Conservation (phyloP, 345 rosid genomes). For the Chamaenerion angustifolium region DNA sequence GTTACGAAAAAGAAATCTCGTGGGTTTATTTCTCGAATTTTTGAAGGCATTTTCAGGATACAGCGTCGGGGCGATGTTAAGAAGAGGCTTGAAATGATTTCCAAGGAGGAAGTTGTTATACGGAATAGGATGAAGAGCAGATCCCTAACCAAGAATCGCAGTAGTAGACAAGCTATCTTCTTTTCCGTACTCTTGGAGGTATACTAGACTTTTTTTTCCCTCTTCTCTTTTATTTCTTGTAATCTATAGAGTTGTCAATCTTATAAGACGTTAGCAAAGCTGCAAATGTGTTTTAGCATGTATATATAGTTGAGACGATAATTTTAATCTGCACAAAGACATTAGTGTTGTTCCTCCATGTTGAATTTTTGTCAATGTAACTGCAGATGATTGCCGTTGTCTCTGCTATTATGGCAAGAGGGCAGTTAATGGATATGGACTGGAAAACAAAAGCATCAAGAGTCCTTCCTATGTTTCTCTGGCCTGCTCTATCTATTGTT, state of each 20-base stretch:
- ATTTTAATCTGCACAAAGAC: neutral
- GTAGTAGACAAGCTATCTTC: conserved; percentile 41
- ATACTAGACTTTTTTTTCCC: neutral
- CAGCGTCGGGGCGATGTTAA: conserved; percentile 60
- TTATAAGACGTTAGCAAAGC: too few relatives aligned
- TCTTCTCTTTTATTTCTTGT: neutral
- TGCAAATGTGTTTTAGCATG: neutral
- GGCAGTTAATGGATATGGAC: conserved; percentile 23
- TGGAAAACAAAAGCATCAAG: conserved; percentile 41
- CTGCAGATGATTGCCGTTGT: conserved; percentile 27
- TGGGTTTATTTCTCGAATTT: conserved; percentile 60
- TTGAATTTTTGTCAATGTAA: neutral
- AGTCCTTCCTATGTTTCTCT: conserved; percentile 33
- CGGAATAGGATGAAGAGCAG: conserved; percentile 52
- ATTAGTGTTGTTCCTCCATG: neutral
- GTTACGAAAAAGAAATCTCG: conserved; percentile 25
- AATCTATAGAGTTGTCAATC: too few relatives aligned
- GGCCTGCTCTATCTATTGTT: conserved; percentile 26
- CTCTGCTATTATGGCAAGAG: conserved; percentile 29
- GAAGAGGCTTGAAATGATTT: conserved; percentile 71
- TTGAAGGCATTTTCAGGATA: conserved; percentile 47
- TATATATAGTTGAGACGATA: neutral
- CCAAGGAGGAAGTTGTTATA: conserved; percentile 75
- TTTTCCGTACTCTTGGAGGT: conserved; percentile 76
- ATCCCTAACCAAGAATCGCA: conserved; percentile 49